phyloP scores from a whole-genome alignment of 768 basidiomycete genomes.

The Floccularia luteovirens region DNA sequence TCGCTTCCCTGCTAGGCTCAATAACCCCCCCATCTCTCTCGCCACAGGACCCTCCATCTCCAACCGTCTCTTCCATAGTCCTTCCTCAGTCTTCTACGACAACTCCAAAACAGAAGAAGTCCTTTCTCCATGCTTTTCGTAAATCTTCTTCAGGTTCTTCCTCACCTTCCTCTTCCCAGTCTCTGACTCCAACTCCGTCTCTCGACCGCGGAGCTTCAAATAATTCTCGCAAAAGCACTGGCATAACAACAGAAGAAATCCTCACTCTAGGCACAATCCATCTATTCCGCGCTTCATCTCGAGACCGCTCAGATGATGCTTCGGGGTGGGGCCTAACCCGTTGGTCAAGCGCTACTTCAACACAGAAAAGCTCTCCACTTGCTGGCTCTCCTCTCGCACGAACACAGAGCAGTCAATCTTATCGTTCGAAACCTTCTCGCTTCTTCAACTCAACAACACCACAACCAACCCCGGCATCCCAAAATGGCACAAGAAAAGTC shows the following conservation, averaged over 20 bases:
- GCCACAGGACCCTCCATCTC: conserved; percentile 12
- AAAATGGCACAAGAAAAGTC: neutral
- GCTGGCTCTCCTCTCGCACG: conserved; percentile 22
- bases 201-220: conserved; percentile 16
- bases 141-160: conserved; percentile 14
- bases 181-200: conserved; percentile 31
- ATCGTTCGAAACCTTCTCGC: conserved; percentile 14
- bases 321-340: conserved; percentile 20
- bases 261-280: conserved; percentile 29
- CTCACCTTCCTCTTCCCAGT: conserved; percentile 20
- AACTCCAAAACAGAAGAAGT: conserved; percentile 17
- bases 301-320: conserved; percentile 8
- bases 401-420: conserved; percentile 24
- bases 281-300: conserved; percentile 28
- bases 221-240: conserved; percentile 13
- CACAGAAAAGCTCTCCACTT: conserved; percentile 9
- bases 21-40: conserved; percentile 11
- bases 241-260: conserved; percentile 23
- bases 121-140: conserved; percentile 18
- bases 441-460: conserved; percentile 1
- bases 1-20: conserved; percentile 11
- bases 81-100: neutral
- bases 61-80: conserved; percentile 7
- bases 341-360: conserved; percentile 17
- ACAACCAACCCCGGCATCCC: neutral